Percentiles rank a stretch among this genome's conserved stretches.
Conservation (phyloP, 345 rosid species). For the Erucastrum elatum region DNA sequence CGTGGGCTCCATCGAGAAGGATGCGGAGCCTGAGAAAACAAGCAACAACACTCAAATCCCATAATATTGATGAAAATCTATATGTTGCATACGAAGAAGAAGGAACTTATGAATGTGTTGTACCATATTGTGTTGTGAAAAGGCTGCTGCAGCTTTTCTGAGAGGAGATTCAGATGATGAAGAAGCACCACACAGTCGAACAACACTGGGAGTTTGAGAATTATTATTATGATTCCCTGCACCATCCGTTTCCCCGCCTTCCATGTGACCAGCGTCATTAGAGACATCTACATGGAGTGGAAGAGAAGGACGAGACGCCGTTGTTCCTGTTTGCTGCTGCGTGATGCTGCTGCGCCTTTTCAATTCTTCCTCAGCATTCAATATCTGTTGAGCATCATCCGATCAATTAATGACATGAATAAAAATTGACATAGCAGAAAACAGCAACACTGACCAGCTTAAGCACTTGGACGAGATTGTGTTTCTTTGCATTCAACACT, state of each 20-base stretch:
- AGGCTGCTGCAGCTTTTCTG: conserved; percentile 59
- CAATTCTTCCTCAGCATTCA: conserved; percentile 86
- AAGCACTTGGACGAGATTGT: conserved; percentile 80
- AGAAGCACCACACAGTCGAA: conserved; percentile 76
- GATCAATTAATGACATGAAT: not conserved
- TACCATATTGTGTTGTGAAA: conserved; percentile 64
- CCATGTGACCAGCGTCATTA: conserved; percentile 66
- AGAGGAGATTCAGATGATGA: conserved; percentile 87
- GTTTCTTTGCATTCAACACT: conserved; percentile 79
- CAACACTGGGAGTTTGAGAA: conserved; percentile 53
- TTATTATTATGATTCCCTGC: conserved; percentile 56
- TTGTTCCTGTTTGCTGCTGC: conserved; percentile 52
- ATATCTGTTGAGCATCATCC: conserved; percentile 45
- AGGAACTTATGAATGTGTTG: conserved; percentile 7
- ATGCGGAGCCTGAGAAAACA: conserved; percentile 51
- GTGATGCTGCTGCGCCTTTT: conserved; percentile 56
- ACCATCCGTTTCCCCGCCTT: conserved; percentile 75
- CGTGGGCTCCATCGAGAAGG: conserved; percentile 78
- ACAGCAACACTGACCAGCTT: conserved; percentile 60
- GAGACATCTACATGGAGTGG: conserved; percentile 72
- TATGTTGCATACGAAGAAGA: too few relatives aligned
- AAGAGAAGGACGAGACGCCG: conserved; percentile 49
- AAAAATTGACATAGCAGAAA: not conserved
- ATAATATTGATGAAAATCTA: not conserved
- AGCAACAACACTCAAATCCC: not conserved